Conservation (phyloP, 202 grass and related monocot genomes). For the Bolboschoenoplectus hybrid region DNA sequence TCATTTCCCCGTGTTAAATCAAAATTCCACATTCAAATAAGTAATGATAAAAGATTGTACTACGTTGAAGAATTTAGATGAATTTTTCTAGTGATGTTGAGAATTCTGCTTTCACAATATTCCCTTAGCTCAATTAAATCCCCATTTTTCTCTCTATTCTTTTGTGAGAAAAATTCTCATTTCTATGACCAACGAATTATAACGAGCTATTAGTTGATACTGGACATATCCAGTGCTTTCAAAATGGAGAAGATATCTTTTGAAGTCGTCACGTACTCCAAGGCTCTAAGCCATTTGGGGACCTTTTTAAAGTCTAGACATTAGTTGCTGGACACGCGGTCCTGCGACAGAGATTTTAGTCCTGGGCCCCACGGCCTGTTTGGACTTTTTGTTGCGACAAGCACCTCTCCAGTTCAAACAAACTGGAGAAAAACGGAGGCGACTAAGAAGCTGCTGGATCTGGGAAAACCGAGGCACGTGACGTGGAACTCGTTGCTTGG, state of each 20-base stretch:
- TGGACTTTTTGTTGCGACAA: not conserved
- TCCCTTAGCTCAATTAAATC: too few relatives aligned
- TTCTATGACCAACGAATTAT: too few relatives aligned
- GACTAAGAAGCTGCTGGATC: not conserved
- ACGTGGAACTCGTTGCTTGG: conserved; percentile 23
- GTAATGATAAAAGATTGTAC: too few relatives aligned
- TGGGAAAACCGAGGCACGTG: not conserved
- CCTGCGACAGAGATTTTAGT: conserved; percentile 15
- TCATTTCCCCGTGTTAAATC: too few relatives aligned
- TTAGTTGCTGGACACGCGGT: conserved; percentile 26
- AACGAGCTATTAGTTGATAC: not conserved
- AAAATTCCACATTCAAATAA: too few relatives aligned
- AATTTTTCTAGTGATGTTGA: too few relatives aligned
- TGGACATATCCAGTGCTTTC: not conserved
- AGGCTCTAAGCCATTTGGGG: not conserved
- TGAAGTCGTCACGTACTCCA: conserved; percentile 7
- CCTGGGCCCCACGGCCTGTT: not conserved
- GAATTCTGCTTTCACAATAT: too few relatives aligned
- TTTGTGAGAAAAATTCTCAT: too few relatives aligned
- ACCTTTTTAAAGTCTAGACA: conserved; percentile 20
- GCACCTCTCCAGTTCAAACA: not conserved
- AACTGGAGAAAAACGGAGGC: not conserved
- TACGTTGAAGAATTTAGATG: too few relatives aligned
- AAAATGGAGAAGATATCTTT: not conserved
- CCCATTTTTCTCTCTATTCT: too few relatives aligned